Percentiles rank a stretch among this genome's conserved stretches.
These are phyloP conservation scores for Paracamarosporium sp. DNA, from an alignment of 2,329 filamentous ascomycete species.

Conservation along the genomic window DNA sequence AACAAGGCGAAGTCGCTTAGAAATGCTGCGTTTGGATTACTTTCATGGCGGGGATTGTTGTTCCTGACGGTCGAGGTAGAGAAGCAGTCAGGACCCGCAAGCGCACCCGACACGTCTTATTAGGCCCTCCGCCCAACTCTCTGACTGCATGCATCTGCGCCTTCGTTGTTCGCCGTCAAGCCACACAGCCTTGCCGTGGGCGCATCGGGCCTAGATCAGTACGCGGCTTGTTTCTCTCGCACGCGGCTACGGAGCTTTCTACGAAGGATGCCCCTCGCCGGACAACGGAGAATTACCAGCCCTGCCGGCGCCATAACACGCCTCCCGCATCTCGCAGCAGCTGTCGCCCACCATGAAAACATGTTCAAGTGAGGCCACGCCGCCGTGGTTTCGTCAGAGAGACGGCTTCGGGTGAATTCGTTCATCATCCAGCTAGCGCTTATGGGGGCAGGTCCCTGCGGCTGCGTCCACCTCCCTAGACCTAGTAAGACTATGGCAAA, in stretches of 20 bases:
- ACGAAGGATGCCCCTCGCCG: not conserved
- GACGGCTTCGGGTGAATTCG: not conserved
- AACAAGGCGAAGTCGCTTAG: not conserved
- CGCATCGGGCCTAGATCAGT: constrained; percentile 3
- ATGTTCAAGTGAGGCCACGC: not conserved
- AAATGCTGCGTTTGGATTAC: not conserved
- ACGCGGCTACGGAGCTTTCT: not conserved
- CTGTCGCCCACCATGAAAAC: not conserved
- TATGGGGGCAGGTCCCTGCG: constrained; percentile 6
- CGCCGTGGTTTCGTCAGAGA: not conserved
- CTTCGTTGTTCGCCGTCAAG: not conserved
- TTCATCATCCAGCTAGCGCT: not conserved
- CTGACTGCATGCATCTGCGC: not conserved
- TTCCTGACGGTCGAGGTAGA: not conserved
- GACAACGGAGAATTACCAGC: not conserved
- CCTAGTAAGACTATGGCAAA: not conserved
- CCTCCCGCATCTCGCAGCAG: not conserved
- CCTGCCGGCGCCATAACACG: not conserved
- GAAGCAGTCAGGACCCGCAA: not conserved
- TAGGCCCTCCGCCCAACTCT: not conserved
- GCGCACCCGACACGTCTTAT: not conserved
- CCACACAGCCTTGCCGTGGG: not conserved
- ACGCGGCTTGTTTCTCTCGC: not conserved
- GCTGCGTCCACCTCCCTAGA: not conserved
- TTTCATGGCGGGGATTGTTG: not conserved